These are phyloP conservation scores for Penicillium cosmopolitanum DNA, from an alignment of 495 filamentous ascomycete species.

Conservation along the genomic window DNA sequence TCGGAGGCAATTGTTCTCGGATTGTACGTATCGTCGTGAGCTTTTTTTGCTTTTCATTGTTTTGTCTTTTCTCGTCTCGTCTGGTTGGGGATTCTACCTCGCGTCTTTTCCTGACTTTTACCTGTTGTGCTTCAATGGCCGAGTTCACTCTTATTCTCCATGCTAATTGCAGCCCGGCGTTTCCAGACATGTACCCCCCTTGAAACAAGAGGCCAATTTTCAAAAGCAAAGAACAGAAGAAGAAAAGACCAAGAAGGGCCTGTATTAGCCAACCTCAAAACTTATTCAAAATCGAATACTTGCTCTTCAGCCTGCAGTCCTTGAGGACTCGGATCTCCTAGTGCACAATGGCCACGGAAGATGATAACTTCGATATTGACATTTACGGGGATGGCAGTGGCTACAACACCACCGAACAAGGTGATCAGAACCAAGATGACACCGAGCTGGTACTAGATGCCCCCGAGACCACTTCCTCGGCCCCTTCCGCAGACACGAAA, in stretches of 20 bases:
- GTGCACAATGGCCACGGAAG: conserved; percentile 71
- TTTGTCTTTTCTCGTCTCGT: not conserved
- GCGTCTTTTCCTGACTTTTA: conserved; percentile 5
- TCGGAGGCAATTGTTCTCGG: conserved; percentile 32
- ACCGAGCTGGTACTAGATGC: conserved; percentile 45
- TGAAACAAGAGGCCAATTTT: conserved; percentile 35
- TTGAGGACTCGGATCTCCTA: conserved; percentile 21
- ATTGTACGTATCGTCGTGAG: conserved; percentile 52
- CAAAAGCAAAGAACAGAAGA: conserved; percentile 29
- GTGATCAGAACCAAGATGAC: conserved; percentile 55
- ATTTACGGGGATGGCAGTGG: conserved; percentile 85
- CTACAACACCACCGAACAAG: conserved; percentile 49
- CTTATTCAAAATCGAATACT: conserved; percentile 35
- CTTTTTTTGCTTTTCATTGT: conserved; percentile 22
- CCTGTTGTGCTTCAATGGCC: conserved; percentile 13
- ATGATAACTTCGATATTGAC: conserved; percentile 98
- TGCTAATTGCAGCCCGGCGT: conserved; percentile 46
- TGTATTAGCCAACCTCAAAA: conserved; percentile 38
- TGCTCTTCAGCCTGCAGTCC: conserved; percentile 19
- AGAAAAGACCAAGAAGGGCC: conserved; percentile 36
- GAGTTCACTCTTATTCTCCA: conserved; percentile 22
- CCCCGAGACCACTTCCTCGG: conserved; percentile 23
- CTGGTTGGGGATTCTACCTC: not conserved
- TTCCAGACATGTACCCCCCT: conserved; percentile 52
- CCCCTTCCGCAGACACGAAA: conserved; percentile 8